phyloP scores from a whole-genome alignment of 1,284 basidiomycete species.

The Puccinia brachypodii region DNA sequence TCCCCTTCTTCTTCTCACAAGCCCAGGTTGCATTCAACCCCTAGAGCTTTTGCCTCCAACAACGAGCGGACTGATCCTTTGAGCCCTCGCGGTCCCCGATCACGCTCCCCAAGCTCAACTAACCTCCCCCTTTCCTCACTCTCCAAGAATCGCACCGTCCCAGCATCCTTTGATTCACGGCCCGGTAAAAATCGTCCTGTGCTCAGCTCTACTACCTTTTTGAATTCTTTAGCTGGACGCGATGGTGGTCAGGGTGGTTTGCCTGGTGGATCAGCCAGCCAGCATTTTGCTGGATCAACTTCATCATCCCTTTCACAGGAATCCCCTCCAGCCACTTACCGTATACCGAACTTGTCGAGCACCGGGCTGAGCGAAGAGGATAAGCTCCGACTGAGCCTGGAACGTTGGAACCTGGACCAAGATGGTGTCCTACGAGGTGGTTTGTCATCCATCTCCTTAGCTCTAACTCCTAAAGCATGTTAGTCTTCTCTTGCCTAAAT shows the following conservation, averaged over 20 bases:
- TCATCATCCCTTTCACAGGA: not conserved
- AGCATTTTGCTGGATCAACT: not conserved
- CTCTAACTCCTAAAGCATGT: constrained; percentile 14
- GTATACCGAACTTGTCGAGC: not conserved
- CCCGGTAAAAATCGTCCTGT: not conserved
- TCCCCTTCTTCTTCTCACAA: constrained; percentile 9
- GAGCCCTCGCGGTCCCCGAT: not conserved
- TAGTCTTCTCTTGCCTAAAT: constrained; percentile 3
- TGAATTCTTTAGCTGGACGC: not conserved
- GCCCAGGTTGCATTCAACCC: not conserved
- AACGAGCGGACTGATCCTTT: not conserved
- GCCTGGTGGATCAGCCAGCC: not conserved
- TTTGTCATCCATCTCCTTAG: not conserved
- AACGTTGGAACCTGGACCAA: constrained; percentile 29
- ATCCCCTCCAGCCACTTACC: not conserved
- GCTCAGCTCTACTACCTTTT: not conserved
- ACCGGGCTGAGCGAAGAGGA: constrained; percentile 33
- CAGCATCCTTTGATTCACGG: not conserved
- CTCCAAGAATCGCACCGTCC: not conserved
- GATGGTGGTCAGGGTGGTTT: not conserved
- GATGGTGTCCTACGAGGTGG: constrained; percentile 35
- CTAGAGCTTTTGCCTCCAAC: not conserved
- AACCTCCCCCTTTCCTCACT: not conserved
- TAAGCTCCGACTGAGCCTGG: constrained; percentile 20
- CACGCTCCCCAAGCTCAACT: constrained; percentile 4